Evolutionary conservation across 1,284 basidiomycete genomes (phyloP).

Genomic region (Takashimella koratensis): DNA sequence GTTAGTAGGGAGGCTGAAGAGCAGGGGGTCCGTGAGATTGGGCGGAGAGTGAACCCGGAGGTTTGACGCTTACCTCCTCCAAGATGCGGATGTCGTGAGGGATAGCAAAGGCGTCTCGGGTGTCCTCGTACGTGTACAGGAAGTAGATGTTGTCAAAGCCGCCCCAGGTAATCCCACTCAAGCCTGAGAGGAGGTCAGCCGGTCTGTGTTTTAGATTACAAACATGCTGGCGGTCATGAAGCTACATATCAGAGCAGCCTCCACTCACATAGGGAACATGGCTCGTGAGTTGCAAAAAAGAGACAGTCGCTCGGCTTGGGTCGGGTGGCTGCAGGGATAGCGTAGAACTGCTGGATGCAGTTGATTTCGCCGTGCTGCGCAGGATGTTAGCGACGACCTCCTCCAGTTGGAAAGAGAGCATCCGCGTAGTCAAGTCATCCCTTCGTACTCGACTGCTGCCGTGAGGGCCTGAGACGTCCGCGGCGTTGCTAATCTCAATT

Average conservation of each 20-base stretch:
- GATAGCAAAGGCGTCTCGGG: constrained; percentile 27
- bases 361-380: constrained; percentile 33
- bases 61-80: constrained; percentile 22
- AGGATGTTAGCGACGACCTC: no score
- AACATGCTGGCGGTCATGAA: no score
- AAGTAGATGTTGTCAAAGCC: constrained; percentile 32
- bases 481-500: no score
- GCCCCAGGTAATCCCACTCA: constrained; percentile 33
- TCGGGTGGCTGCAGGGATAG: constrained; percentile 12
- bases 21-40: not conserved
- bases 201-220: not conserved
- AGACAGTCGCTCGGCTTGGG: constrained; percentile 26
- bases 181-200: constrained; percentile 12
- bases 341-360: constrained; percentile 30
- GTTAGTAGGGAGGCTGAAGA: not conserved
- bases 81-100: constrained; percentile 33
- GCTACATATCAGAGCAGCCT: not conserved
- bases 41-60: not conserved
- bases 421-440: no score
- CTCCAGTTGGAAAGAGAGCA: no score
- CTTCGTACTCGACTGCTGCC: no score
- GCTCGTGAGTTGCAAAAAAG: constrained; percentile 35
- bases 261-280: constrained; percentile 31
- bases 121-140: constrained; percentile 32
- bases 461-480: no score